A percentile compares a stretch with the other conserved stretches of the same genome.
phyloP scores from a whole-genome alignment of 345 rosid genomes.

The Durio zibethinus region DNA sequence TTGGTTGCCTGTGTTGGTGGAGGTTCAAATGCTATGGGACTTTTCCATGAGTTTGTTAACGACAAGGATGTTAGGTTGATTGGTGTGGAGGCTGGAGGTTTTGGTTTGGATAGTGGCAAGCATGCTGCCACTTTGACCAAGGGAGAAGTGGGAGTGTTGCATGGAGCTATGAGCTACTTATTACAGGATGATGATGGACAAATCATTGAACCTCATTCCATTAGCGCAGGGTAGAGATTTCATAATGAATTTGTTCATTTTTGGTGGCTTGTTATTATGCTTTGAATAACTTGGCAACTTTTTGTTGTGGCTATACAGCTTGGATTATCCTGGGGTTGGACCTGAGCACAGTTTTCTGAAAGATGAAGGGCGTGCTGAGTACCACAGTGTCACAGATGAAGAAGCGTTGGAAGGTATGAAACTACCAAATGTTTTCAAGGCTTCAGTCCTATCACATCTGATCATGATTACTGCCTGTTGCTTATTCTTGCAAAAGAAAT shows the following conservation, averaged over 20 bases:
- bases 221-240: conserved; percentile 79
- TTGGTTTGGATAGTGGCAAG: conserved; percentile 87
- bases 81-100: conserved; percentile 98
- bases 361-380: conserved; percentile 82
- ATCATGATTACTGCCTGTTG: background rate
- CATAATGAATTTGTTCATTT: background rate
- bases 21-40: conserved; percentile 93
- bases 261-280: background rate
- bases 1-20: conserved; percentile 93
- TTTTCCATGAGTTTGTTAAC: conserved; percentile 83
- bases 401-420: conserved; percentile 84
- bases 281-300: background rate
- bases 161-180: conserved; percentile 97
- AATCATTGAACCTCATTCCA: conserved; percentile 87
- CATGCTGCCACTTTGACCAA: conserved; percentile 87
- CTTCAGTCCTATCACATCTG: background rate
- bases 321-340: conserved; percentile 99
- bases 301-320: conserved; percentile 34
- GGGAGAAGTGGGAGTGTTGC: conserved; percentile 90
- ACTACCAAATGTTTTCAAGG: background rate
- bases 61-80: conserved; percentile 75
- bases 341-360: conserved; percentile 96
- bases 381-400: conserved; percentile 70
- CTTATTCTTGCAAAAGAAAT: background rate
- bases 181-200: conserved; percentile 94